Conservation (phyloP, 2,329 filamentous ascomycete species). For the Colletotrichum eleusines region DNA sequence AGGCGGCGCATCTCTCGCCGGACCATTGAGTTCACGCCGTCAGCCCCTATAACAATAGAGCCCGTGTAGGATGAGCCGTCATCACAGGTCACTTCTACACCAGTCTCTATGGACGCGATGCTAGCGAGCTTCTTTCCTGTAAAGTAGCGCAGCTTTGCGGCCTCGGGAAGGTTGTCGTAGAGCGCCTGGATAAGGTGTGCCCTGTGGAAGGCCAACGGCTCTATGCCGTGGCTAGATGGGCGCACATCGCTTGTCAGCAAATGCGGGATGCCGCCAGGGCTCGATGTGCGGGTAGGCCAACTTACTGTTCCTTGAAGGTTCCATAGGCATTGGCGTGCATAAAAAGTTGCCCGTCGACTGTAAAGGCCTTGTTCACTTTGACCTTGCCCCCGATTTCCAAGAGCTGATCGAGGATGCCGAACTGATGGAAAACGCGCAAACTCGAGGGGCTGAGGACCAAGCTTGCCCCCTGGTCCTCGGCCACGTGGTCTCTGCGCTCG, state of each 20-base stretch:
- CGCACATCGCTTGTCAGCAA: neutral
- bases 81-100: constrained; percentile 48
- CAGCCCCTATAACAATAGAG: constrained; percentile 56
- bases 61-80: constrained; percentile 51
- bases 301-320: constrained; percentile 7
- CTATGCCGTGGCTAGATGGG: constrained; percentile 46
- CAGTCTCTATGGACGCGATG: constrained; percentile 43
- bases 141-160: constrained; percentile 46
- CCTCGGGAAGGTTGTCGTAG: constrained; percentile 47
- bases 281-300: neutral
- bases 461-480: constrained; percentile 47
- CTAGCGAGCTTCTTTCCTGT: constrained; percentile 46
- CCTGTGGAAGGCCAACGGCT: constrained; percentile 50
- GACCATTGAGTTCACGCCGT: constrained; percentile 56
- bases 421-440: constrained; percentile 49
- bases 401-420: constrained; percentile 45
- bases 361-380: constrained; percentile 15
- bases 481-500: constrained; percentile 46
- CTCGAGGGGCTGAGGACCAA: constrained; percentile 47
- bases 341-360: constrained; percentile 21
- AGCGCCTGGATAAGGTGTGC: constrained; percentile 51
- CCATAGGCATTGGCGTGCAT: constrained; percentile 9
- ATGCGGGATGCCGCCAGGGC: neutral
- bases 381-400: constrained; percentile 20
- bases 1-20: constrained; percentile 51